phyloP scores from a whole-genome alignment of 768 basidiomycete genomes.

The Suillus clintonianus region DNA sequence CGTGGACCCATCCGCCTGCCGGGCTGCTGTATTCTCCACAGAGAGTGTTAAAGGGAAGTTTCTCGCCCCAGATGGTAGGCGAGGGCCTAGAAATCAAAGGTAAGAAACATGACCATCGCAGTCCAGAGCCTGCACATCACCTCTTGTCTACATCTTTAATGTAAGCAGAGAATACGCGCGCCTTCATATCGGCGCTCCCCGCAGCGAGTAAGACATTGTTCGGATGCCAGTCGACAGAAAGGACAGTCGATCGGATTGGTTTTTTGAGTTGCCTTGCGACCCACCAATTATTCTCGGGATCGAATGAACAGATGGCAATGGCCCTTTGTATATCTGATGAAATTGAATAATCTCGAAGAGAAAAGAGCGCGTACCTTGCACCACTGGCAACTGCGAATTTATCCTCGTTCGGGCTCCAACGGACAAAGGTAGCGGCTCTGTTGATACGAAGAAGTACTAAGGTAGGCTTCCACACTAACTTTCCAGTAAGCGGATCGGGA shows the following conservation, averaged over 20 bases:
- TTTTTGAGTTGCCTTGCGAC: conserved; percentile 96
- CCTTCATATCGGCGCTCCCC: conserved; percentile 97
- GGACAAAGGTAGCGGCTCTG: conserved; percentile 90
- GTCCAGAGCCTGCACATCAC: conserved; percentile 40
- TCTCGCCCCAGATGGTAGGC: conserved; percentile 95
- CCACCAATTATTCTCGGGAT: conserved; percentile 99
- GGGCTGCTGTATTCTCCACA: conserved; percentile 92
- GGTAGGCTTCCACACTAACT: conserved; percentile 87
- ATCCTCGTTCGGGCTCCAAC: conserved; percentile 97
- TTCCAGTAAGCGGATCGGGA: conserved; percentile 71
- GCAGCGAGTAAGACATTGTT: conserved; percentile 97
- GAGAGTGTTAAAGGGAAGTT: conserved; percentile 95
- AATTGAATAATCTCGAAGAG: not conserved
- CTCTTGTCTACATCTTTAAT: conserved; percentile 97
- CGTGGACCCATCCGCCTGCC: conserved; percentile 95
- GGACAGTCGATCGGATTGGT: conserved; percentile 92
- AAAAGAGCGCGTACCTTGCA: conserved; percentile 61
- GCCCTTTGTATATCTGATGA: conserved; percentile 50
- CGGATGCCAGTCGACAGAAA: conserved; percentile 97
- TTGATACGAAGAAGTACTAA: conserved; percentile 95
- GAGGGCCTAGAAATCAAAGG: conserved; percentile 58
- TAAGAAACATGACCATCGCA: conserved; percentile 6
- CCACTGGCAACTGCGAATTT: conserved; percentile 99
- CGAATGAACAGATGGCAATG: conserved; percentile 95
- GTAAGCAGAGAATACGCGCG: conserved; percentile 95